A percentile compares a stretch with the other conserved stretches of the same genome.
phyloP scores from a whole-genome alignment of 805 yeast genomes.

The Yamadazyma akitaensis region DNA sequence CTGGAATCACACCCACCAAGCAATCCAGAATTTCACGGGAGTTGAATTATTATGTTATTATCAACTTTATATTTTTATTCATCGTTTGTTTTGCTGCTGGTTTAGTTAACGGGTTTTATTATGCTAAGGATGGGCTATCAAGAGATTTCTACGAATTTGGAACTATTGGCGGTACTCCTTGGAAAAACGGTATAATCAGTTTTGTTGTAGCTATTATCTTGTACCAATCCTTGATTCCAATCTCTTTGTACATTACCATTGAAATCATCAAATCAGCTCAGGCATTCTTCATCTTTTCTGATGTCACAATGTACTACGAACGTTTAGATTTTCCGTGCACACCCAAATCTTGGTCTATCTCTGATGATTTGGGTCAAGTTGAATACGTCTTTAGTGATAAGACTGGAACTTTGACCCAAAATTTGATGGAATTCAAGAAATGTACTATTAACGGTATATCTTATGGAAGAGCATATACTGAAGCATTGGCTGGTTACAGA shows the following conservation, averaged over 20 bases:
- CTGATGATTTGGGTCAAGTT: conserved; percentile 83
- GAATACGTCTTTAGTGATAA: conserved; percentile 83
- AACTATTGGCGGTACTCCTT: conserved; percentile 62
- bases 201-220: conserved; percentile 75
- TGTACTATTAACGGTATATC: conserved; percentile 70
- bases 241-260: conserved; percentile 75
- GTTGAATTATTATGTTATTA: conserved; percentile 62
- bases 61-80: conserved; percentile 65
- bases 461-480: conserved; percentile 81
- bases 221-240: conserved; percentile 79
- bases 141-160: conserved; percentile 68
- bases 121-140: conserved; percentile 45
- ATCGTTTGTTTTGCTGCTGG: conserved; percentile 68
- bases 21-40: conserved; percentile 71
- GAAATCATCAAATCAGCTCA: conserved; percentile 82
- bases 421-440: conserved; percentile 82
- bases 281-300: conserved; percentile 76
- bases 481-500: conserved; percentile 74
- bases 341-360: conserved; percentile 81
- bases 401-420: conserved; percentile 82
- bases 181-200: conserved; percentile 64
- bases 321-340: conserved; percentile 75
- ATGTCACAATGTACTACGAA: conserved; percentile 66
- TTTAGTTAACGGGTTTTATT: conserved; percentile 65
- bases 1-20: conserved; percentile 78